Base-by-base conservation (phyloP, 2,329 filamentous ascomycete species). In the Aspergillus sp. region DNA sequence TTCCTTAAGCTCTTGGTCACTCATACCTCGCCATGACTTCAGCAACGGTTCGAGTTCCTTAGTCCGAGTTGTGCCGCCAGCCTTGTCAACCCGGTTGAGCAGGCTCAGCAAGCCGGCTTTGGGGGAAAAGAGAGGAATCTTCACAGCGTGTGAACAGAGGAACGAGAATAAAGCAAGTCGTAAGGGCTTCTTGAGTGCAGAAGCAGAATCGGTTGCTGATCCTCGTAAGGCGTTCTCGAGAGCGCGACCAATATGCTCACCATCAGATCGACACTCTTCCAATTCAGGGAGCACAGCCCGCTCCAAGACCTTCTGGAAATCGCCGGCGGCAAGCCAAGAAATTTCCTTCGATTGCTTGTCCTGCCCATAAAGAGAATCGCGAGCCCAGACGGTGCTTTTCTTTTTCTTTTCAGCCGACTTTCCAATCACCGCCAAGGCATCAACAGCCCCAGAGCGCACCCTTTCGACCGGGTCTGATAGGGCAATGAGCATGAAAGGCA, bases 251-350 rank as follows among this genome's bases (percentile, higher is more conserved):
- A 96, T 81, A 60, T 95, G 87, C 27, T 83, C 84, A 4, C 85
- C 78, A 69, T 98, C 92, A 64, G 97, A 84, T 3, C 93, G 82
- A 67, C 89, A 96, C 73, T 97, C 95, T 73, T 97, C 93, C 9
- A 96, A 76, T 2, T 83, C 84, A 0, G 90, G 90, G 19, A 91
- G 73, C n/a, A 97, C 75, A 39, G 89, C 80, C 19, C 84, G 80
- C 19, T 85, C 81, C 1, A 95, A 69, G 19, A 96, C 74, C 57
- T 84, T 86, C 44, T 82, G 77, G 2, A 79, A 77, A 54, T 88
- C 82, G 22, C 86, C 82, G 1, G 77, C 68, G 3, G 83, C 74
- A 54, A 96, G 79, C 79, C 83, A 85, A 46, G 82, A 77, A 15
- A 88, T 61, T 19, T 71, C 67, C 17, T 77, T 75, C 3, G 77